A percentile compares a stretch with the other conserved stretches of the same genome.
These are phyloP conservation scores for Daedalea quercina DNA, from an alignment of 768 basidiomycete genomes.

Conservation along the genomic window DNA sequence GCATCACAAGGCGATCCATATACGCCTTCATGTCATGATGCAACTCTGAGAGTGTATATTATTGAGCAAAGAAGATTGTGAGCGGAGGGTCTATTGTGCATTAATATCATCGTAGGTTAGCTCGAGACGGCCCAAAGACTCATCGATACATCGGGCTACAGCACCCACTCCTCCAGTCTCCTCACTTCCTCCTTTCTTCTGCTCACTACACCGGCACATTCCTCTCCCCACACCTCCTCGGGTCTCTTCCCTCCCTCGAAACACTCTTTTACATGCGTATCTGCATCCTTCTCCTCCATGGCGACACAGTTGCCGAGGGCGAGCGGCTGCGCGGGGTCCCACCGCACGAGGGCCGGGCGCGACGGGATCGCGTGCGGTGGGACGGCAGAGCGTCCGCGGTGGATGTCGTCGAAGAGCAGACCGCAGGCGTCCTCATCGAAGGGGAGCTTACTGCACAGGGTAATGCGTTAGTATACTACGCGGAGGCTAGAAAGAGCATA, in stretches of 20 bases:
- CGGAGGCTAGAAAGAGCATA: constrained; percentile 5
- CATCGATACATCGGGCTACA: no score
- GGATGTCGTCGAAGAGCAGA: constrained; percentile 82
- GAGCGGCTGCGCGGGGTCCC: constrained; percentile 65
- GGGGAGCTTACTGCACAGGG: constrained; percentile 52
- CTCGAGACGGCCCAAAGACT: no score
- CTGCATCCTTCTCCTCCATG: constrained; percentile 71
- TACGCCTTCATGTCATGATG: no score
- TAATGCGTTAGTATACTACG: background rate
- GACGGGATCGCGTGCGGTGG: constrained; percentile 74
- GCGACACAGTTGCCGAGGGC: constrained; percentile 80
- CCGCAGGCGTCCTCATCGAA: constrained; percentile 81
- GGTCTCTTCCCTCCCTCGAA: constrained; percentile 24
- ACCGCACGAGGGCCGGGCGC: constrained; percentile 71
- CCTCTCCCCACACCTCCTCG: constrained; percentile 64
- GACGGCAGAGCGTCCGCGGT: constrained; percentile 69
- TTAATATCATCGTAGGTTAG: no score
- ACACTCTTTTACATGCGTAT: constrained; percentile 51
- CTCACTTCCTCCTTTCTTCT: constrained; percentile 54
- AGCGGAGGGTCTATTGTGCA: no score
- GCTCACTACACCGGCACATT: constrained; percentile 51
- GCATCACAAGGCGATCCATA: no score
- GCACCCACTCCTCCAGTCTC: constrained; percentile 49
- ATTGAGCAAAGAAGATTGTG: no score
- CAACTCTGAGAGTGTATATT: no score